Base-by-base conservation (phyloP, 768 basidiomycete genomes). In the Macrocybe gigantea region DNA sequence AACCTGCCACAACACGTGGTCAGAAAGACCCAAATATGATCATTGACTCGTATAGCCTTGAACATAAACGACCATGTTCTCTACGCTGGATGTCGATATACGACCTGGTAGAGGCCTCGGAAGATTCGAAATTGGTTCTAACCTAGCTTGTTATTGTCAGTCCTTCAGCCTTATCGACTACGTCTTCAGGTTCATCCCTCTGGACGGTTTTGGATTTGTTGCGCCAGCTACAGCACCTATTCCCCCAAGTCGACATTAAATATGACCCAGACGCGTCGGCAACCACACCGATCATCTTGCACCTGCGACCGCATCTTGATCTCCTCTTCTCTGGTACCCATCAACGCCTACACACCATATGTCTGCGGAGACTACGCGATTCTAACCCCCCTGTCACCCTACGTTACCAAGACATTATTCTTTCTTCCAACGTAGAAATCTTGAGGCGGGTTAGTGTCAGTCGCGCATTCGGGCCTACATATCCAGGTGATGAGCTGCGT, bases 221-320 rank as follows among this genome's bases (percentile, higher is more conserved):
- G 5, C 77, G 86, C 35, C 66, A 77, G 29, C 71, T 82, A 15
- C 82, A 80, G 44, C 79, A 87, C 52, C 65, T 74, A 38, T 91
- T 88, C 52, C 89, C 89, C 38, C 84, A 88, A 56, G 80, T 92
- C 45, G 87, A 91, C 53, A 72, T 93, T 61, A 89, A 89, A 66
- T 90, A 82, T 55, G 89, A 93, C 59, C 77, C 80, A 30, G 85
- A 88, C 56, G 65, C 81, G 31, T 76, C 85, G 10, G 70, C 78
- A 9, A 81, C 75, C 1, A 85, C 88, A 0, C 88, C 88, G 1
- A 71, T 92, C 15, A 75, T 93, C 56, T 66, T 93, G 0, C 87
- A 91, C 56, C 66, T 91, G 29, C 81, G 83, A 12, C 89, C 89
- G 1, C 85, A 92, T 60, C 71, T 93, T 45, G 88, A 91, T 60